Evolutionary conservation across 257 asterid genomes (phyloP).

Genomic region (Penstemon davidsonii): DNA sequence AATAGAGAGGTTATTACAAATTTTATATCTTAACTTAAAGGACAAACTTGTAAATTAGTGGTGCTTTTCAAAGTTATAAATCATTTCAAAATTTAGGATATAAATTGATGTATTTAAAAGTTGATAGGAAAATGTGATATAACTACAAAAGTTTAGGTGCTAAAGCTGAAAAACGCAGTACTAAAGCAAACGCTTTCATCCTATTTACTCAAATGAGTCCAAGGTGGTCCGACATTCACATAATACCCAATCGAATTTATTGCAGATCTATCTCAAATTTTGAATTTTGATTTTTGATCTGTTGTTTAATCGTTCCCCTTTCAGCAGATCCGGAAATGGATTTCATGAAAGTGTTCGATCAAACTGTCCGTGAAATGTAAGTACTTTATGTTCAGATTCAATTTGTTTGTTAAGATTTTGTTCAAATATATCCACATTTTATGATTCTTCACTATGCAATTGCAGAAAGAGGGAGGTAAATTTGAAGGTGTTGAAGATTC

Average conservation of each 20-base stretch:
- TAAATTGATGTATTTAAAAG: too few relatives aligned
- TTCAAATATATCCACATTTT: not conserved
- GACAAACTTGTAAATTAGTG: too few relatives aligned
- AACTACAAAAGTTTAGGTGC: too few relatives aligned
- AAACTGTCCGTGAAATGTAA: slow-evolving; percentile 95
- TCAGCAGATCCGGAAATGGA: slow-evolving; percentile 86
- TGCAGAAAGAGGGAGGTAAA: slow-evolving; percentile 98
- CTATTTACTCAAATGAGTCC: not conserved
- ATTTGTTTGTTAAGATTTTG: slow-evolving; percentile 6
- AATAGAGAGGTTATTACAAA: too few relatives aligned
- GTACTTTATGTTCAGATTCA: slow-evolving; percentile 28
- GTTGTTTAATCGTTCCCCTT: not conserved
- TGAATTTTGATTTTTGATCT: slow-evolving; percentile 34
- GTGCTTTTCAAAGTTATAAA: too few relatives aligned
- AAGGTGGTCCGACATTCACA: not conserved
- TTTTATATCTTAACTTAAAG: too few relatives aligned
- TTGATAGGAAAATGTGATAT: too few relatives aligned
- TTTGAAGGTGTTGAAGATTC: slow-evolving; percentile 91
- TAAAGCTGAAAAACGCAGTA: too few relatives aligned
- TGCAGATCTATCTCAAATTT: slow-evolving; percentile 32
- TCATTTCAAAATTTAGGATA: too few relatives aligned
- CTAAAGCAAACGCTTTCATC: not conserved
- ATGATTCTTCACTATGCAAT: not conserved
- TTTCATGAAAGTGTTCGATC: slow-evolving; percentile 92
- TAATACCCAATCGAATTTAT: slow-evolving; percentile 4